These are phyloP conservation scores for Blastobotrys elegans DNA, from an alignment of 1,139 yeast genomes.

Conservation along the genomic window DNA sequence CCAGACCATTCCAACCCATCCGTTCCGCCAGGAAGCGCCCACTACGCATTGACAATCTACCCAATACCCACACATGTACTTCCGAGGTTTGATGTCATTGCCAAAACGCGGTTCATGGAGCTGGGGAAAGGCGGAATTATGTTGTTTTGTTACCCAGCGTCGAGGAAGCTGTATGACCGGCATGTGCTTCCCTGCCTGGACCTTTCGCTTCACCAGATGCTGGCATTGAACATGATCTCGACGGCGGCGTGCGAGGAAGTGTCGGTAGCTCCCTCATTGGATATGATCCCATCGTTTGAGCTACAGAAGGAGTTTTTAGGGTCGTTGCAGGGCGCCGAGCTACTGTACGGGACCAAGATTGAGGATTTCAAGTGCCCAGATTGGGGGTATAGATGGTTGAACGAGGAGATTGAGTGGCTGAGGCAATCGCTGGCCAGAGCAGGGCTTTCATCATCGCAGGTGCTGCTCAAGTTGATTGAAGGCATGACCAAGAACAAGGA, in stretches of 20 bases:
- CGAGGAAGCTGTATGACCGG: conserved; percentile 21
- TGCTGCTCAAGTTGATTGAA: conserved; percentile 19
- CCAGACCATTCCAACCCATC: conserved; percentile 14
- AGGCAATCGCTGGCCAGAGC: conserved; percentile 16
- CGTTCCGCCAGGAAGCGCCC: conserved; percentile 26
- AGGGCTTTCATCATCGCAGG: conserved; percentile 19
- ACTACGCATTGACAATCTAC: conserved; percentile 23
- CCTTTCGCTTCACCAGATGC: conserved; percentile 25
- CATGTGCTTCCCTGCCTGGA: conserved; percentile 27
- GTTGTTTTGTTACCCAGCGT: conserved; percentile 26
- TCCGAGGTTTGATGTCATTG: conserved; percentile 22
- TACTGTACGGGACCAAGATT: conserved; percentile 17
- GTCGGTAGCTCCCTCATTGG: conserved; percentile 22
- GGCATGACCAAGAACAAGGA: conserved; percentile 20
- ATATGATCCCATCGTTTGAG: conserved; percentile 18
- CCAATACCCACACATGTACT: conserved; percentile 27
- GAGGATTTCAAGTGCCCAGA: conserved; percentile 17
- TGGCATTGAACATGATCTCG: conserved; percentile 27
- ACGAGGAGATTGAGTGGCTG: conserved; percentile 25
- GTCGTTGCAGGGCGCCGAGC: conserved; percentile 17
- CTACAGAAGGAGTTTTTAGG: conserved; percentile 18
- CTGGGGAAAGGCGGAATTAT: conserved; percentile 26
- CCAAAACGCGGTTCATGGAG: conserved; percentile 22
- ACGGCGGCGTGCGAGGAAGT: conserved; percentile 28
- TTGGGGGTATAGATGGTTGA: conserved; percentile 28